Conservation (phyloP, 306 rosid genomes). For the Arachis stenosperma region DNA sequence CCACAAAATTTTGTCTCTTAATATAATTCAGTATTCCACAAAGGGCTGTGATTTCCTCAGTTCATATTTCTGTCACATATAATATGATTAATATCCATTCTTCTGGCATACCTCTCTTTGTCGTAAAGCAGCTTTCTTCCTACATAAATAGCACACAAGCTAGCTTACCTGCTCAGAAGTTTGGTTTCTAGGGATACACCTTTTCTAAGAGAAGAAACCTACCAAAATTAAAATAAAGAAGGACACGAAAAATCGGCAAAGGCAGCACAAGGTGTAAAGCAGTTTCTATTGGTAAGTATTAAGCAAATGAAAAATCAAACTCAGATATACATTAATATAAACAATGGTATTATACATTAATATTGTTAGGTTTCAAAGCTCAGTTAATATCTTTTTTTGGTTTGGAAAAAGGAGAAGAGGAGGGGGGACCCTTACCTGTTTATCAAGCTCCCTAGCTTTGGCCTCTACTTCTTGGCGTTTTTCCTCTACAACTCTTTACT, state of each 20-base stretch:
- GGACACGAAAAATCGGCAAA: slow-evolving; percentile 30
- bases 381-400: too few species aligned
- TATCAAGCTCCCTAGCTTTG: too few species aligned
- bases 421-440: too few species aligned
- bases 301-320: slow-evolving; percentile 18
- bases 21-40: slow-evolving; percentile 73
- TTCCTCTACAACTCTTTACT: too few species aligned
- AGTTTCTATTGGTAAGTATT: slow-evolving; percentile 1
- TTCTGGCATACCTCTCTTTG: slow-evolving; percentile 83
- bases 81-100: slow-evolving; percentile 4
- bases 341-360: slow-evolving; percentile 20
- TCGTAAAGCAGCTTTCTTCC: slow-evolving; percentile 63
- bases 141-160: too few species aligned
- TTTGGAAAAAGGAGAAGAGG: too few species aligned
- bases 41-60: slow-evolving; percentile 74
- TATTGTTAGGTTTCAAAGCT: too few species aligned
- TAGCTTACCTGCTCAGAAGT: too few species aligned
- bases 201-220: slow-evolving; percentile 95
- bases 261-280: background rate
- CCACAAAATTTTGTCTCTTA: slow-evolving; percentile 11
- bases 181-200: slow-evolving; percentile 97
- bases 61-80: slow-evolving; percentile 36
- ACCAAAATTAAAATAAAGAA: slow-evolving; percentile 41
- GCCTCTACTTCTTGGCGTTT: too few species aligned
- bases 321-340: background rate